A percentile compares a stretch with the other conserved stretches of the same genome.
phyloP scores from a whole-genome alignment of 352 stramenopile species.

The Phytopythium chamaehyphon region DNA sequence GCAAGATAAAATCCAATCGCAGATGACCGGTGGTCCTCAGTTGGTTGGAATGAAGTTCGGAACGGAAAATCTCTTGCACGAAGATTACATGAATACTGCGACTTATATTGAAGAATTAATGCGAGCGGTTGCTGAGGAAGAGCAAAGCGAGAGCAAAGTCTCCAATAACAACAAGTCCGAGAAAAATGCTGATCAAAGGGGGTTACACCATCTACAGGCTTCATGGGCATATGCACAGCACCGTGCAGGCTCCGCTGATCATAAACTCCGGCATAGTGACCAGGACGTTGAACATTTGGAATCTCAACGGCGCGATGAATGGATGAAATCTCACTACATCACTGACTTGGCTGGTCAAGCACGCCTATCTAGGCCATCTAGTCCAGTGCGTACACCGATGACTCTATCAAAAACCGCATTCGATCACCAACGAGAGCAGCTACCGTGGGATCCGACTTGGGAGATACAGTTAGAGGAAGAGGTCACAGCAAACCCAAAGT shows the following conservation, averaged over 20 bases:
- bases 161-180: neutral
- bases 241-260: conserved; percentile 5
- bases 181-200: neutral
- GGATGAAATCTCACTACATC: conserved; percentile 37
- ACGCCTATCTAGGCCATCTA: neutral
- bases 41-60: neutral
- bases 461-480: too few species aligned
- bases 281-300: conserved; percentile 4
- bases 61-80: neutral
- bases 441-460: conserved; percentile 5
- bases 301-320: conserved; percentile 21
- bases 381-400: neutral
- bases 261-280: conserved; percentile 6
- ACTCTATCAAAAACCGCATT: neutral
- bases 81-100: conserved; percentile 45
- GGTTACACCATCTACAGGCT: conserved; percentile 15
- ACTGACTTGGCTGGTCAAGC: conserved; percentile 8
- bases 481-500: too few species aligned
- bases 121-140: conserved; percentile 22
- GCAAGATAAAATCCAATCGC: conserved; percentile 13
- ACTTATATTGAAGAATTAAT: conserved; percentile 46
- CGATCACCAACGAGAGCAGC: neutral
- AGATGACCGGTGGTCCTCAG: too few species aligned
- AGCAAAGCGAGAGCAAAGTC: neutral
- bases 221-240: conserved; percentile 29